Evolutionary conservation across 2,329 filamentous ascomycete genomes (phyloP).

Genomic region (Fusarium xyrophilum): DNA sequence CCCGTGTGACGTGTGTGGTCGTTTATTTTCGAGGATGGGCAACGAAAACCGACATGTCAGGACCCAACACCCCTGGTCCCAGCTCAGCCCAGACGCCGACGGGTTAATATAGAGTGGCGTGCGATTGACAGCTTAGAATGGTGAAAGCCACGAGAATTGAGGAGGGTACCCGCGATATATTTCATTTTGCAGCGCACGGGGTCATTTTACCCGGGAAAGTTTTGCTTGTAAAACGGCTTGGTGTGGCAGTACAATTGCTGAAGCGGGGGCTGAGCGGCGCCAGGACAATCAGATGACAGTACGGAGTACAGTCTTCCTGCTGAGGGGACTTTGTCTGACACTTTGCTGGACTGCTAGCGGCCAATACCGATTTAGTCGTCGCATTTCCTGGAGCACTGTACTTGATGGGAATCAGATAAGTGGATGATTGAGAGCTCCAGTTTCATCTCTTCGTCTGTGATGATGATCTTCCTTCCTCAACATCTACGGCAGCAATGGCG

Average conservation of each 20-base stretch:
- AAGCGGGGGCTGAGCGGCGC: slow-evolving; percentile 70
- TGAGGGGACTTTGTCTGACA: no score
- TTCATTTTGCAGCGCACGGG: not conserved
- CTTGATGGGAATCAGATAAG: slow-evolving; percentile 66
- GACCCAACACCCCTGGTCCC: not conserved
- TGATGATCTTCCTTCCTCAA: no score
- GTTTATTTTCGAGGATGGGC: not conserved
- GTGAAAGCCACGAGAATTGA: rapidly evolving
- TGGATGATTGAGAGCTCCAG: rapidly evolving
- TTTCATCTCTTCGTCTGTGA: no score
- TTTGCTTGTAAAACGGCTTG: slow-evolving; percentile 63
- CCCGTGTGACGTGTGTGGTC: not conserved
- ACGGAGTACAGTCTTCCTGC: no score
- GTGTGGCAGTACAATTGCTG: slow-evolving; percentile 76
- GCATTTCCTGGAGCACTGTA: slow-evolving; percentile 75
- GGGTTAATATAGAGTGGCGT: rapidly evolving
- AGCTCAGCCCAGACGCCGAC: rapidly evolving
- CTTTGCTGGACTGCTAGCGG: slow-evolving; percentile 73
- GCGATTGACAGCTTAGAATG: rapidly evolving
- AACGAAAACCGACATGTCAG: not conserved
- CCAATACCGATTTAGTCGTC: slow-evolving; percentile 56
- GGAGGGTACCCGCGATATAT: rapidly evolving
- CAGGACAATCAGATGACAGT: slow-evolving; percentile 68
- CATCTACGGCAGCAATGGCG: not conserved
- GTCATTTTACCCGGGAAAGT: rapidly evolving